phyloP scores from a whole-genome alignment of 2,329 filamentous ascomycete species.

The Trichoderma aggressivum region DNA sequence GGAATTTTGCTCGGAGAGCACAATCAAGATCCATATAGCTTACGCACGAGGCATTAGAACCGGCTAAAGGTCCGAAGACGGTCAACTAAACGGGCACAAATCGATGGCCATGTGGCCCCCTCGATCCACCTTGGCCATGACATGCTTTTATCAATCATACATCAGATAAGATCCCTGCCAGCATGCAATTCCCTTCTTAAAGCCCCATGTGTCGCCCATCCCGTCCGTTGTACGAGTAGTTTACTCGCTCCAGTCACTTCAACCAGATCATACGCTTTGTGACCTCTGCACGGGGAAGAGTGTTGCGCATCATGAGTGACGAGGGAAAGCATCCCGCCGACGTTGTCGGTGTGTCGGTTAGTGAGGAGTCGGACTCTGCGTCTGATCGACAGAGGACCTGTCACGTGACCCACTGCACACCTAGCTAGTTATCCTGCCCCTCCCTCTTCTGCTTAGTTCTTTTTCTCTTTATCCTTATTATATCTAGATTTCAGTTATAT shows the following conservation, averaged over 20 bases:
- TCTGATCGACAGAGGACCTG: not conserved
- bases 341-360: not conserved
- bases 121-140: not conserved
- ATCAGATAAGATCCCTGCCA: constrained; percentile 14
- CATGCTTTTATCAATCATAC: constrained; percentile 14
- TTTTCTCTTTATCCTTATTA: no score
- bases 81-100: not conserved
- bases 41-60: not conserved
- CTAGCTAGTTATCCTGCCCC: no score
- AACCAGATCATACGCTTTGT: no score
- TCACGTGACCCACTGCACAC: no score
- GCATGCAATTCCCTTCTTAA: not conserved
- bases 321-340: constrained; percentile 3
- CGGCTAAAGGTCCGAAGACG: not conserved
- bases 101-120: constrained; percentile 1
- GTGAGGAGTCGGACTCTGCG: not conserved
- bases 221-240: not conserved
- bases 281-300: not conserved
- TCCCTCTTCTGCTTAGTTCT: no score
- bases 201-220: not conserved
- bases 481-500: no score
- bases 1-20: not conserved
- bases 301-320: not conserved
- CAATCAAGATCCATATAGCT: not conserved
- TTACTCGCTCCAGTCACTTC: not conserved